A percentile compares a stretch with the other conserved stretches of the same genome.
Conservation (phyloP, 495 filamentous ascomycete species). For the Clavariopsis aquatica region DNA sequence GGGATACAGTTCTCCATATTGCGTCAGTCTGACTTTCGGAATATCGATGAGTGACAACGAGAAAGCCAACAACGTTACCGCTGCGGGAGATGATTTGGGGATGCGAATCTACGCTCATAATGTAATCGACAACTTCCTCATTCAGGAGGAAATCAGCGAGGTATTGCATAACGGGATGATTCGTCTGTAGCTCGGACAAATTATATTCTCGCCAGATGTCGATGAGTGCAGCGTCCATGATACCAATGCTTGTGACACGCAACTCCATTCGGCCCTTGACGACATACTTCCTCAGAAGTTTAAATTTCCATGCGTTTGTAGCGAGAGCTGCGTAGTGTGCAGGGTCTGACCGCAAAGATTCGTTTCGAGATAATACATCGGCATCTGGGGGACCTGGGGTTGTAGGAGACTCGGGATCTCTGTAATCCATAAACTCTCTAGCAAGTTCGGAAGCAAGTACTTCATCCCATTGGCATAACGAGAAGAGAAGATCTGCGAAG, state of each 20-base stretch:
- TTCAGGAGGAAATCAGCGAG: conserved; percentile 66
- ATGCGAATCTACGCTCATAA: conserved; percentile 89
- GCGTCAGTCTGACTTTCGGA: conserved; percentile 70
- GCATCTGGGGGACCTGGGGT: neutral
- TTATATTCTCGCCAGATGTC: conserved; percentile 59
- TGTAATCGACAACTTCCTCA: conserved; percentile 73
- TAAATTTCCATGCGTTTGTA: conserved; percentile 68
- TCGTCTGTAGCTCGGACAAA: conserved; percentile 42
- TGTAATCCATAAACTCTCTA: conserved; percentile 26
- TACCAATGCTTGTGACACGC: conserved; percentile 68
- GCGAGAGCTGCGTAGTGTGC: conserved; percentile 49
- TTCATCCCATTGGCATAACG: conserved; percentile 19
- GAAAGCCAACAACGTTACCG: conserved; percentile 81
- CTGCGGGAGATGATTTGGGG: conserved; percentile 81
- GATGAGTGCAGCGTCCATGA: conserved; percentile 73
- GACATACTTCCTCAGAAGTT: conserved; percentile 67
- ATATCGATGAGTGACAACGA: conserved; percentile 79
- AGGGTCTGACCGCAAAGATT: conserved; percentile 2
- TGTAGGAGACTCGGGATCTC: conserved; percentile 17
- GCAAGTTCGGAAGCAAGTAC: conserved; percentile 19
- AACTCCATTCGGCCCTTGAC: conserved; percentile 87
- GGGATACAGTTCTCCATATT: conserved; percentile 81
- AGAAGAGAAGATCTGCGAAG: conserved; percentile 13
- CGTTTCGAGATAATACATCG: neutral
- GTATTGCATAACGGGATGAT: conserved; percentile 61